Base-by-base conservation (phyloP, 2,329 filamentous ascomycete species). In the Sporothrix pallida region DNA sequence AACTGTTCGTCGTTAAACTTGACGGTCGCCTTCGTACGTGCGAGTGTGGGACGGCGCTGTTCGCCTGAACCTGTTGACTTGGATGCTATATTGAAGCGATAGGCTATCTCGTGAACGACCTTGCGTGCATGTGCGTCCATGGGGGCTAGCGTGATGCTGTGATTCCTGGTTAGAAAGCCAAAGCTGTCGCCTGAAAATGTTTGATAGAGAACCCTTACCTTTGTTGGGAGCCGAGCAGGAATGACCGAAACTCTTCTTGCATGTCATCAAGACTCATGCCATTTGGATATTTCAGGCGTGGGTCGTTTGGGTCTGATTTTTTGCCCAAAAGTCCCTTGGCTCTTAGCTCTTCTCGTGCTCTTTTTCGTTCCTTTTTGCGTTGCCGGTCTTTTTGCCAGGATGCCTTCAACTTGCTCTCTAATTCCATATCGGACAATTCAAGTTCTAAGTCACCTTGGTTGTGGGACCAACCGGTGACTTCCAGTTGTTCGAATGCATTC, bases 81-180 rank as follows among this genome's bases (percentile, higher is more conserved):
- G 2, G 95, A 97, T 76, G 92, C 95, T 74, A 98, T 84, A 17
- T 90, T 90, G 80, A 98, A 89, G 52, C 87, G 87, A 78, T 88
- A 88, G 13, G 93, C 94, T 54, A 97, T 82, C 74, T 93, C 89
- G 80, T 99, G 96, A 20, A 98, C 86, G 6, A 90, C 84, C 80
- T 93, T 95, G 69, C 96, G 91, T 54, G 91, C 88, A 62, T 87
- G 83, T 75, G 94, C 93, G 73, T 93, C 90, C 90, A 98, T 97
- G 0, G 95, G 93, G 2, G 95, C 93, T 31, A 98, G 85, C 4
- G 89, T 84, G 6, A 96, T 85, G 63, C 92, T 94, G 76, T 44
- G 8, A 75, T 74, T 70, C 6, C 42, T n/a, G 54, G 44, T 31
- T 42, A 52, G 2, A 31, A 31, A n/a, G 10, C 13, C 23, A 12